These are phyloP conservation scores for Rhynchosporium agropyri DNA, from an alignment of 2,329 filamentous ascomycete species.

Conservation along the genomic window DNA sequence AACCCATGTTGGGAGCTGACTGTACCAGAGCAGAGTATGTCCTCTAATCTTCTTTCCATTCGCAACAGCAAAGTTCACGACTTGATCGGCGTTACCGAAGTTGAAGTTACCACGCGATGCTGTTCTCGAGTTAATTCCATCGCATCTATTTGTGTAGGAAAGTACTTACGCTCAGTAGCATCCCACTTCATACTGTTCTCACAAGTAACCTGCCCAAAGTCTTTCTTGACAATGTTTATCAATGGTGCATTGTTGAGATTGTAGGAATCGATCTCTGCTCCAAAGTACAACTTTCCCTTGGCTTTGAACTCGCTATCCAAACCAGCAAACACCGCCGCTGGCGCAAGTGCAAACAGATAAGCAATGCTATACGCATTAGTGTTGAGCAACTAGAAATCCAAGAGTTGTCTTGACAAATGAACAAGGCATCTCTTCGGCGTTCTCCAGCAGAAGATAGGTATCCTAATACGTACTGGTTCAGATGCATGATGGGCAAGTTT, in stretches of 20 bases:
- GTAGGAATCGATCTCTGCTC: slow-evolving; percentile 57
- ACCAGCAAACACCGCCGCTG: slow-evolving; percentile 10
- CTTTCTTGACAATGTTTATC: slow-evolving; percentile 56
- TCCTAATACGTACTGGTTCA: too few species aligned
- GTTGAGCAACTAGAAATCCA: too few species aligned
- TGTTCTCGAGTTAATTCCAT: background rate
- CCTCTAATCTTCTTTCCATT: slow-evolving; percentile 64
- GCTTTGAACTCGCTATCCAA: slow-evolving; percentile 15
- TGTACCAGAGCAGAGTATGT: slow-evolving; percentile 72
- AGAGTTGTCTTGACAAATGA: too few species aligned
- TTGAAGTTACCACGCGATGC: background rate
- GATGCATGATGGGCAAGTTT: too few species aligned
- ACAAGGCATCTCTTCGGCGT: too few species aligned
- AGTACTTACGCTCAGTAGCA: slow-evolving; percentile 47
- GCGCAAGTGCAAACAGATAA: too few species aligned
- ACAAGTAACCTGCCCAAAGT: slow-evolving; percentile 66
- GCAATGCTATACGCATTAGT: too few species aligned
- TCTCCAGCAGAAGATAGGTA: too few species aligned
- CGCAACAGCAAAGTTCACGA: slow-evolving; percentile 59
- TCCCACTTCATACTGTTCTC: slow-evolving; percentile 77
- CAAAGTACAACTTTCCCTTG: slow-evolving; percentile 64
- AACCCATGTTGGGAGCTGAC: slow-evolving; percentile 62
- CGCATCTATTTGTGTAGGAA: too few species aligned
- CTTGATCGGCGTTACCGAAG: slow-evolving; percentile 52
- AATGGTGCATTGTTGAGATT: slow-evolving; percentile 53